Conservation (phyloP, 139 green algal species). For the Zygnema cylindricum region DNA sequence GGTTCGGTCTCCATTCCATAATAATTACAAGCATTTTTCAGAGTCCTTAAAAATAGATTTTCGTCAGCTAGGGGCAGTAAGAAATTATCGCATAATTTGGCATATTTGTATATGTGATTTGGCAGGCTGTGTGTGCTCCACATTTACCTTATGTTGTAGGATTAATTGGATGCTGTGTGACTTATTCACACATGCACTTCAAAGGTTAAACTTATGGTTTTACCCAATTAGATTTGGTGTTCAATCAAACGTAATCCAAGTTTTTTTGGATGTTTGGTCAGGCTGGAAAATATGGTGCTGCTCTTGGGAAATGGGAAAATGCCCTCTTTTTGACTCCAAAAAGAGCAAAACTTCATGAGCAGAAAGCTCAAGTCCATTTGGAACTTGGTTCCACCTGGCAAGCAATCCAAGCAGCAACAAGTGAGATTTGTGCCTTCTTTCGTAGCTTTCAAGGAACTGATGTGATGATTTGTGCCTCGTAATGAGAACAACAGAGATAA, state of each 20-base stretch:
- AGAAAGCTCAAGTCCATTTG: constrained; percentile 43
- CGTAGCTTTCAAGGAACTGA: too few relatives aligned
- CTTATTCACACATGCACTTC: too few relatives aligned
- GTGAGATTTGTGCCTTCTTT: background rate
- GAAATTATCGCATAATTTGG: too few relatives aligned
- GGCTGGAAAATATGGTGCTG: constrained; percentile 15
- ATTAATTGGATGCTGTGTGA: too few relatives aligned
- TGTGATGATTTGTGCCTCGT: background rate
- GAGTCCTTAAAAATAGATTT: too few relatives aligned
- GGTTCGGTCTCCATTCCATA: too few relatives aligned
- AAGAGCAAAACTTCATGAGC: constrained; percentile 25
- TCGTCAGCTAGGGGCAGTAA: too few relatives aligned
- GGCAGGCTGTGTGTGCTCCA: too few relatives aligned
- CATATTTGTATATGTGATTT: too few relatives aligned
- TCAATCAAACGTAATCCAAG: background rate
- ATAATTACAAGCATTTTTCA: too few relatives aligned
- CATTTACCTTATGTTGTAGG: background rate
- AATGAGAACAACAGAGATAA: constrained; percentile 4
- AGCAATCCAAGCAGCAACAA: constrained; percentile 30
- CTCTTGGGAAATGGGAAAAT: constrained; percentile 26
- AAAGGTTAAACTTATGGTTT: background rate
- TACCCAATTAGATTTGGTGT: background rate
- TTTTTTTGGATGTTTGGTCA: background rate
- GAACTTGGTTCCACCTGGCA: constrained; percentile 29
- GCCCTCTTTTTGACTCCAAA: constrained; percentile 19